Evolutionary conservation across 768 basidiomycete species (phyloP), one percentile per base, ranked within the genome.

Genomic region (Amanita inopinata): DNA sequence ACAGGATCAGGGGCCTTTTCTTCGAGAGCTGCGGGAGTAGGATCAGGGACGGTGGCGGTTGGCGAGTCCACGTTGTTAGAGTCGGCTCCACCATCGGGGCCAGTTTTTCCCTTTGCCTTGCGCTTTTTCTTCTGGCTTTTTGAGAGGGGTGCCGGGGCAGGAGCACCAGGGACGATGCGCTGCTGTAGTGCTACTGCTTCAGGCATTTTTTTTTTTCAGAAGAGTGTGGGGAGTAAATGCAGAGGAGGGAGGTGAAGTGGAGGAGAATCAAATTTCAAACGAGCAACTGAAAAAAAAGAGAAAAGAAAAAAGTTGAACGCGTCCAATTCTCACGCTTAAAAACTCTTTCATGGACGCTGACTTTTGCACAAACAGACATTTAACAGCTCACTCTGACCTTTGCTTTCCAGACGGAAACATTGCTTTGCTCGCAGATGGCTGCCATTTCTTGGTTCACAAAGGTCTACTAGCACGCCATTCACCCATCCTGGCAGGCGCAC

Each of bases 81-180:
- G 14, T 36, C 11, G 14, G 12, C 22, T 9, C 27, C 24, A 15
- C 22, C 11, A 66, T 66, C 49, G 67, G 71, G 8, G 53, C 58
- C 12, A 56, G 49, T 48, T 73, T 77, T 42, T 60, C 53, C 55
- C 71, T 74, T 44, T 23, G 58, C 59, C 46, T 74, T 68, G 63
- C 77, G 78, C 60, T 76, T 80, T 62, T 85, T 90, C 59, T 77
- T 83, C 55, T 78, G 71, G 3, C 74, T 65, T 58, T 87, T 87
- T 27, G 81, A 70, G 3, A 64, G 47, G 0, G 77, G 63, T 3
- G 69, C 51, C 32, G 78, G 75, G 0, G 80, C 78, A 41, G 79
- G 84, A 9, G 87, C 87, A 34, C 87, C 87, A 18, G 87, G 87
- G 45, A 90, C 70, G 48, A 83, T 55, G 44, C 87, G 81, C 24